Evolutionary conservation across 257 asterid species (phyloP).

Genomic region (Asclepias syriaca): DNA sequence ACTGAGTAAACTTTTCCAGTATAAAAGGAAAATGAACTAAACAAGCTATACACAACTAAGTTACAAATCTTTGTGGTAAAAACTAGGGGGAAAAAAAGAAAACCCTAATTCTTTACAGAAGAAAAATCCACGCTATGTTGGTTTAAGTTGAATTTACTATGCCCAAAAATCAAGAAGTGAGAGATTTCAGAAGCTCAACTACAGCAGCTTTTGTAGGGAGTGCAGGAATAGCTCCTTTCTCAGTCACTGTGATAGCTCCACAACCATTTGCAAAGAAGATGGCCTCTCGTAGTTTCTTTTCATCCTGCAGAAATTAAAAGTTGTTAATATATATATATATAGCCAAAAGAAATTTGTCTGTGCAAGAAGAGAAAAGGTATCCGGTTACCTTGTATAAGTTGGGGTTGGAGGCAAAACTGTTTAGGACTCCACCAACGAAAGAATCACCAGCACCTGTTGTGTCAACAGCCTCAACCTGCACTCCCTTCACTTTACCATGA

Average conservation of each 20-base stretch:
- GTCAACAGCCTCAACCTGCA: conserved; percentile 29
- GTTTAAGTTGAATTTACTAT: neutral
- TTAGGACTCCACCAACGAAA: conserved; percentile 23
- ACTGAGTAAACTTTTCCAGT: neutral
- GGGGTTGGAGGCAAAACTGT: conserved; percentile 14
- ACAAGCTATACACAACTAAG: neutral
- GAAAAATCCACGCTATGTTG: neutral
- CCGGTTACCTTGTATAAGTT: conserved; percentile 17
- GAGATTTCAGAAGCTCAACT: conserved; percentile 12
- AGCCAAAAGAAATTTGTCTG: neutral
- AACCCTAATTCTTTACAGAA: too few relatives aligned
- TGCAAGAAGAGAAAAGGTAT: neutral
- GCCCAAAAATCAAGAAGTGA: neutral
- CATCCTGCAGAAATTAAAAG: conserved; percentile 14
- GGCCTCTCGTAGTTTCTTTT: conserved; percentile 19
- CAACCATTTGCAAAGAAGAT: conserved; percentile 27
- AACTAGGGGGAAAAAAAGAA: neutral
- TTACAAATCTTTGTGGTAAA: neutral
- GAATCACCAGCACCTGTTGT: conserved; percentile 40
- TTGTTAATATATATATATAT: too few relatives aligned
- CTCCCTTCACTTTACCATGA: conserved; percentile 27
- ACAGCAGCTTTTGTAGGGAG: conserved; percentile 28
- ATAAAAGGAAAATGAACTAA: neutral
- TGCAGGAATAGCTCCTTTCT: conserved; percentile 33
- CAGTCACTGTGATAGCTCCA: conserved; percentile 29